A percentile compares a stretch with the other conserved stretches of the same genome.
Evolutionary conservation across 352 stramenopile genomes (phyloP).

Genomic region (Phytopythium helicoides): DNA sequence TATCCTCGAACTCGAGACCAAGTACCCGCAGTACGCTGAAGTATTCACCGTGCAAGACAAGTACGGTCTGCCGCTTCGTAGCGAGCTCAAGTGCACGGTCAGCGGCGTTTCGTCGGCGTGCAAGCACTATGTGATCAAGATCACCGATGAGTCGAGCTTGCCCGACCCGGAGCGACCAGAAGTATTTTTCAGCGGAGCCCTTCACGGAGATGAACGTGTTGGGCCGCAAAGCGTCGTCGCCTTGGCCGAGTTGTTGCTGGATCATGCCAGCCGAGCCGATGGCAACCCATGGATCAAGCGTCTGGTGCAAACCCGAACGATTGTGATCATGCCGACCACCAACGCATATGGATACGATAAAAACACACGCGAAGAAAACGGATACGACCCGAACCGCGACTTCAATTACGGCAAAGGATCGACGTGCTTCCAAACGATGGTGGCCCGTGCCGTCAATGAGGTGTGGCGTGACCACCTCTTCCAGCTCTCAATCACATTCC

Average conservation of each 20-base stretch:
- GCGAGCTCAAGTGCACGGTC: slow-evolving; percentile 49
- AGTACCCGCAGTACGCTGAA: slow-evolving; percentile 67
- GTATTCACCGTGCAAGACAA: slow-evolving; percentile 77
- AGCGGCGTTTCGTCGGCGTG: slow-evolving; percentile 40
- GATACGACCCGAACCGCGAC: slow-evolving; percentile 95
- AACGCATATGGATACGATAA: slow-evolving; percentile 92
- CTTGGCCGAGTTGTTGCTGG: slow-evolving; percentile 58
- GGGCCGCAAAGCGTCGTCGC: slow-evolving; percentile 85
- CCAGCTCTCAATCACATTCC: slow-evolving; percentile 95
- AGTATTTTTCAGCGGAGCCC: slow-evolving; percentile 92
- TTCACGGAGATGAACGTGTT: slow-evolving; percentile 95
- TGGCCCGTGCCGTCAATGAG: slow-evolving; percentile 93
- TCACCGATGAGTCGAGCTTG: slow-evolving; percentile 74
- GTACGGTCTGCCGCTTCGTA: slow-evolving; percentile 57
- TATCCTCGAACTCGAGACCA: slow-evolving; percentile 48
- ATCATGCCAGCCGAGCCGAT: slow-evolving; percentile 41
- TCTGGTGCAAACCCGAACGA: slow-evolving; percentile 79
- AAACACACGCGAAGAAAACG: slow-evolving; percentile 71
- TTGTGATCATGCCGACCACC: slow-evolving; percentile 85
- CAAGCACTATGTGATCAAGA: slow-evolving; percentile 80
- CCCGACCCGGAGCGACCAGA: slow-evolving; percentile 79
- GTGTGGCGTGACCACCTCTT: slow-evolving; percentile 95
- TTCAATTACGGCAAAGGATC: slow-evolving; percentile 91
- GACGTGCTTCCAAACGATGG: slow-evolving; percentile 93
- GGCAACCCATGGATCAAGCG: slow-evolving; percentile 52